Base-by-base conservation (phyloP, 1,139 yeast genomes). In the Suhomyces terraborum region DNA sequence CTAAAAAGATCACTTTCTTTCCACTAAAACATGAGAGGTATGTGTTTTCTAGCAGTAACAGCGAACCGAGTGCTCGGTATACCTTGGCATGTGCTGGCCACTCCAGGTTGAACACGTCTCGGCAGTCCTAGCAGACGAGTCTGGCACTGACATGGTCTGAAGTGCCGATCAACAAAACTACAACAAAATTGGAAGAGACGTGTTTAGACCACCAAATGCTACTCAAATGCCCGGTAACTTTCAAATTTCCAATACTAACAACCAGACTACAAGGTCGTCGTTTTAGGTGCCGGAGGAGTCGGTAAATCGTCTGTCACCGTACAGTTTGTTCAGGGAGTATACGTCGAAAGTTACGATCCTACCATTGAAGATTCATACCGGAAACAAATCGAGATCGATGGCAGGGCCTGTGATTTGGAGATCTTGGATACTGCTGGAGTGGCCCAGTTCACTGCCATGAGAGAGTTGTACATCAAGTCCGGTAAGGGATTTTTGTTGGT, bases 351-450 rank as follows among this genome's bases (percentile, higher is more conserved):
- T 52, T 73, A 73, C 51, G 79, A 73, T 29, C 56, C 54, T 8
- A 73, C 78, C 30, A 73, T 73, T 46, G 78, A 73, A 54, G 77
- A 93, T 62, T 88, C 96, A 1, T 93, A 93, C 65, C 75, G 97
- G 46, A 93, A 91, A 56, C 95, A 88, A 53, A 83, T 91, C 45
- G 93, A 88, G 58, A 84, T 93, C 38, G 97, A 93, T 64, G 95
- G 94, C 35, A 81, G 95, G 56, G 86, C 93, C 4, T 88, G 96
- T 56, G 91, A 88, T 53, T 74, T 93, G 50, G 98, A 73, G 54
- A 73, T 73, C 42, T 66, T 73, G 51, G 79, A 73, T 52, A 73
- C 79, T 3, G 79, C 79, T 1, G 79, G 79, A 28, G 77, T 73
- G 27, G 79, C 79, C 25, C 79, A 73, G 54, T 73, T 73, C 57